A percentile compares a stretch with the other conserved stretches of the same genome.
Evolutionary conservation across 1,284 basidiomycete species (phyloP).

Genomic region (Mycena sp.): DNA sequence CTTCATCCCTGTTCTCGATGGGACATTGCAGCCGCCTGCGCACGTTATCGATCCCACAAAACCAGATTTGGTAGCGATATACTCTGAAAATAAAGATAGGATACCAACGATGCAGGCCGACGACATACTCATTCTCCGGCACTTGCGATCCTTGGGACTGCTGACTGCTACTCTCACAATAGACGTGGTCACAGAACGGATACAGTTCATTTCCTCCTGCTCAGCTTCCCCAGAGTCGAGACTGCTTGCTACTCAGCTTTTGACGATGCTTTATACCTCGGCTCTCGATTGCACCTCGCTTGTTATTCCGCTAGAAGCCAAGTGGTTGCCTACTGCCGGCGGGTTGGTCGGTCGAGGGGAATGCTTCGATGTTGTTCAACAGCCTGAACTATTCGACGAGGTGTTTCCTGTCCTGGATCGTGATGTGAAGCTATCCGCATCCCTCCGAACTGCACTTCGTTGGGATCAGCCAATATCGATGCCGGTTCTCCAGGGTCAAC

Average conservation of each 20-base stretch:
- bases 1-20: conserved; percentile 47
- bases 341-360: conserved; percentile 42
- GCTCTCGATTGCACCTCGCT: conserved; percentile 42
- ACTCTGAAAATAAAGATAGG: conserved; percentile 35
- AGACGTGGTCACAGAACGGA: conserved; percentile 47
- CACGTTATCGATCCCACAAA: conserved; percentile 47
- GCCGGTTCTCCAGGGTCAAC: conserved; percentile 44
- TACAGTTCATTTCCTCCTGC: conserved; percentile 43
- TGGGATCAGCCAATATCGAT: conserved; percentile 49
- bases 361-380: conserved; percentile 43
- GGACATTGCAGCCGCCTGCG: conserved; percentile 39
- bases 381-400: conserved; percentile 46
- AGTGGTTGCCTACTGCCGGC: conserved; percentile 49
- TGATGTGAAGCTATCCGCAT: conserved; percentile 39
- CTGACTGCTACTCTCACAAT: conserved; percentile 45
- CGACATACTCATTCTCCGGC: conserved; percentile 26
- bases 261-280: conserved; percentile 34
- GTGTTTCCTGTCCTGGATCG: conserved; percentile 45
- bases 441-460: conserved; percentile 43
- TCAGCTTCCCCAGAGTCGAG: conserved; percentile 20
- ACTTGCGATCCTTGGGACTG: conserved; percentile 44
- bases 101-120: conserved; percentile 36
- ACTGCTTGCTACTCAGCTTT: conserved; percentile 34
- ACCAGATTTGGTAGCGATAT: conserved; percentile 46
- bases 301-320: conserved; percentile 36